Evolutionary conservation across 2,329 filamentous ascomycete species (phyloP).

Genomic region (Falciphora oryzae): DNA sequence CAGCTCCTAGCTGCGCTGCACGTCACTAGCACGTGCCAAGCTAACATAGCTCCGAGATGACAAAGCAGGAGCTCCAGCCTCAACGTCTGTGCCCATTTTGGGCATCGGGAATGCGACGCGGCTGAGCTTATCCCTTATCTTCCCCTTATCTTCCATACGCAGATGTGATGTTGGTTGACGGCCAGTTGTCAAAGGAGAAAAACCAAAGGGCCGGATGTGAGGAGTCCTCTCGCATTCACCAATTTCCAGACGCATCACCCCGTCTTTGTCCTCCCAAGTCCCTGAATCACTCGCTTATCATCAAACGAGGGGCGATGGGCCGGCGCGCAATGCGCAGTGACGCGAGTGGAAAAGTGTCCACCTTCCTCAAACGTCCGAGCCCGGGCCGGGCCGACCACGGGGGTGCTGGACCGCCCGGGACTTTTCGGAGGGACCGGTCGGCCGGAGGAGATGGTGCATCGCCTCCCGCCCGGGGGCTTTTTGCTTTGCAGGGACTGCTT

Average conservation of each 20-base stretch:
- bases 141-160: too few species aligned
- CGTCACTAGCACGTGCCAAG: not conserved
- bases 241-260: not conserved
- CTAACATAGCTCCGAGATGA: not conserved
- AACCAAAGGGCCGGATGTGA: too few species aligned
- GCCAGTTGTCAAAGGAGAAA: too few species aligned
- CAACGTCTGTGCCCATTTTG: not conserved
- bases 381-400: not conserved
- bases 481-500: not conserved
- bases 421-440: too few species aligned
- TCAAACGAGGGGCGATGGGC: not conserved
- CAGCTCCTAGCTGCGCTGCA: not conserved
- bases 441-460: not conserved
- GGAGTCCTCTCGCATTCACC: too few species aligned
- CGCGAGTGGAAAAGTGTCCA: not conserved
- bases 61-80: not conserved
- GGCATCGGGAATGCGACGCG: not conserved
- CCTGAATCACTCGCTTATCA: not conserved
- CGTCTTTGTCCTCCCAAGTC: too few species aligned
- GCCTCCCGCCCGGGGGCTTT: not conserved
- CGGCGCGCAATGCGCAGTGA: not conserved
- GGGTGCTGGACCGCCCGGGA: too few species aligned
- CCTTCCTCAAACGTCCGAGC: not conserved
- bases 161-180: too few species aligned
- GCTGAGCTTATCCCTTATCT: too few species aligned